phyloP scores from a whole-genome alignment of 257 asterid genomes.

The Nicotiana tabacum region DNA sequence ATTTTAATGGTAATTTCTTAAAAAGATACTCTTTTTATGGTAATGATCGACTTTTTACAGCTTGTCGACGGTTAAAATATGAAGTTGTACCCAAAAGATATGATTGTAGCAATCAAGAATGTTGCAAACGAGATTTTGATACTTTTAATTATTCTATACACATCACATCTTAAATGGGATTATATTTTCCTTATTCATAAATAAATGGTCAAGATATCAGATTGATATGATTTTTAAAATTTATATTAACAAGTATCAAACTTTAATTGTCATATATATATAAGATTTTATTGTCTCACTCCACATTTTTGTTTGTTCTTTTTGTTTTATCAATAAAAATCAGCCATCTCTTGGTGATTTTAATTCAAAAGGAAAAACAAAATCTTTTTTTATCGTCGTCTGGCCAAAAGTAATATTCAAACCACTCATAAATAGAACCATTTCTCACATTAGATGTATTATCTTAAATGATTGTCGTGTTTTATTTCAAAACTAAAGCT shows the following conservation, averaged over 20 bases:
- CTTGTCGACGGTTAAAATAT: not conserved
- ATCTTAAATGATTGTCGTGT: not conserved
- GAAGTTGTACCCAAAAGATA: not conserved
- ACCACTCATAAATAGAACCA: not conserved
- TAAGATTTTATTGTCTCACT: no score
- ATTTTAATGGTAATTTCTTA: not conserved
- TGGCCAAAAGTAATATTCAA: no score
- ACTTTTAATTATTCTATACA: not conserved
- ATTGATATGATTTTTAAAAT: no score
- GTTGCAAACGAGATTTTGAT: not conserved
- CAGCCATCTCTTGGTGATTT: not conserved
- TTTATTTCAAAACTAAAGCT: no score
- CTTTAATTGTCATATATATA: no score
- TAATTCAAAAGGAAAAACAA: no score
- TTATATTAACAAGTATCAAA: no score
- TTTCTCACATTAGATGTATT: not conserved
- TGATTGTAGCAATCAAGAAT: not conserved
- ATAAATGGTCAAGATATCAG: not conserved
- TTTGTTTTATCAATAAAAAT: no score
- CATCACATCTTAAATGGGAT: not conserved
- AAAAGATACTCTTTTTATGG: not conserved
- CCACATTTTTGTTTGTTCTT: no score
- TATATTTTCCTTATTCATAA: not conserved
- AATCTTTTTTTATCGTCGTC: no score
- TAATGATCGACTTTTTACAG: not conserved